Percentiles rank a stretch among this genome's conserved stretches.
Conservation (phyloP, 1,284 basidiomycete species). For the Mycocalia duriaeana region DNA sequence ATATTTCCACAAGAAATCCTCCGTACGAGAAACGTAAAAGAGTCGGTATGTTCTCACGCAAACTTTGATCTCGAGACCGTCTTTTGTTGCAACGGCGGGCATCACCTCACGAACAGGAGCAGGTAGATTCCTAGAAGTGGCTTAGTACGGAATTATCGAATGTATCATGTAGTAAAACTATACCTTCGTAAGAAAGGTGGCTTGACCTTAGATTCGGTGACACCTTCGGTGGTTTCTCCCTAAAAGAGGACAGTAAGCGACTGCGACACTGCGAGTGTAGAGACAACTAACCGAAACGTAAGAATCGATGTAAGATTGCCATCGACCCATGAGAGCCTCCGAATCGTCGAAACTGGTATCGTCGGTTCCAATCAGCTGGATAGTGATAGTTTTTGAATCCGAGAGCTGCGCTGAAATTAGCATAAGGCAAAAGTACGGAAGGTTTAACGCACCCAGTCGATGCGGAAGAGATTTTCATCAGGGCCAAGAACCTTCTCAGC, state of each 20-base stretch:
- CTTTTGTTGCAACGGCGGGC: conserved; percentile 46
- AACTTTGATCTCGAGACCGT: conserved; percentile 76
- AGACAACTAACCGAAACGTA: conserved; percentile 67
- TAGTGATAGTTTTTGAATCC: conserved; percentile 65
- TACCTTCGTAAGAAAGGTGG: conserved; percentile 76
- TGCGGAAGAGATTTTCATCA: conserved; percentile 89
- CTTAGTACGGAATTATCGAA: neutral
- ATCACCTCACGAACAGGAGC: conserved; percentile 27
- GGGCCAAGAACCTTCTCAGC: conserved; percentile 81
- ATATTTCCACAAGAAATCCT: conserved; percentile 57
- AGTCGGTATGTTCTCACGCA: conserved; percentile 82
- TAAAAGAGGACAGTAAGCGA: conserved; percentile 19
- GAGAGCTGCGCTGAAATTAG: conserved; percentile 58
- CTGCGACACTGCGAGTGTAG: conserved; percentile 1
- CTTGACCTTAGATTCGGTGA: conserved; percentile 47
- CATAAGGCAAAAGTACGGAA: no score
- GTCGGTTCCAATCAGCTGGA: conserved; percentile 88
- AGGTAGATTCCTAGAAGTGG: conserved; percentile 38
- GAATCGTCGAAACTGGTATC: conserved; percentile 86
- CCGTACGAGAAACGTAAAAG: conserved; percentile 75
- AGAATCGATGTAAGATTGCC: conserved; percentile 88
- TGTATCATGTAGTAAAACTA: conserved; percentile 14
- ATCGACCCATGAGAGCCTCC: conserved; percentile 76
- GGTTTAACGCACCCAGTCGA: conserved; percentile 87
- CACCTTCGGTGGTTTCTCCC: conserved; percentile 49